Base-by-base conservation (phyloP, 106 monocot genomes). In the Platanthera guangdongensis region DNA sequence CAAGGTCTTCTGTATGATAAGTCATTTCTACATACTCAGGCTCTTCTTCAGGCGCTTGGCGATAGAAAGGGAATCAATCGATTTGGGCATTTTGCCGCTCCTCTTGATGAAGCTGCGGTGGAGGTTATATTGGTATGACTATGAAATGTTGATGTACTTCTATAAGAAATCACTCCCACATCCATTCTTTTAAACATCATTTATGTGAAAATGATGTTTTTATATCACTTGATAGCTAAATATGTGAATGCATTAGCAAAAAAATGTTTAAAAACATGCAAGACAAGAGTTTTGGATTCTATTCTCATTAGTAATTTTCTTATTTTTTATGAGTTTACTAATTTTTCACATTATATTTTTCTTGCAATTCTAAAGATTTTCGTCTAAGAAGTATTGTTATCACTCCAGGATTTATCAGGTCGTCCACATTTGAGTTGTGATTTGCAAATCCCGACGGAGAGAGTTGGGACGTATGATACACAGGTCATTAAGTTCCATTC, bases 391-490 rank as follows among this genome's bases (percentile, higher is more conserved):
- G 1, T 50, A 11, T 68, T 9, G n/a, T 81, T 80, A 10, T 75
- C 74, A 16, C 22, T 85, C 28, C 79, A 96, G 93, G 96, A 96
- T 93, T 77, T 96, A 78, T 96, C 96, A 52, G 96, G 96, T 5
- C 90, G 96, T 49, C 93, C 93, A 76, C 93, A 96, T 83, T 85
- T 93, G 80, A 88, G 80, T 76, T 96, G 81, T 78, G 87, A 84
- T 77, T 49, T 96, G 72, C 21, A 45, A 65, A 96, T 93, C 57
- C 93, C 87, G 52, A 93, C 93, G 12, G 80, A 93, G 80, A 89
- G 96, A 88, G 96, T 96, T 89, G 96, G 96, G 39, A 87, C 82
- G 46, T 96, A 96, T 75, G 96, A 96, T 57, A 96, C 96, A n/a
- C 96, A 96, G 91, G 96, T 96, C 83, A 22, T 65, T 10, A 10